Evolutionary conservation across 2,329 filamentous ascomycete species (phyloP).

Genomic region (Aureobasidium subglaciale): DNA sequence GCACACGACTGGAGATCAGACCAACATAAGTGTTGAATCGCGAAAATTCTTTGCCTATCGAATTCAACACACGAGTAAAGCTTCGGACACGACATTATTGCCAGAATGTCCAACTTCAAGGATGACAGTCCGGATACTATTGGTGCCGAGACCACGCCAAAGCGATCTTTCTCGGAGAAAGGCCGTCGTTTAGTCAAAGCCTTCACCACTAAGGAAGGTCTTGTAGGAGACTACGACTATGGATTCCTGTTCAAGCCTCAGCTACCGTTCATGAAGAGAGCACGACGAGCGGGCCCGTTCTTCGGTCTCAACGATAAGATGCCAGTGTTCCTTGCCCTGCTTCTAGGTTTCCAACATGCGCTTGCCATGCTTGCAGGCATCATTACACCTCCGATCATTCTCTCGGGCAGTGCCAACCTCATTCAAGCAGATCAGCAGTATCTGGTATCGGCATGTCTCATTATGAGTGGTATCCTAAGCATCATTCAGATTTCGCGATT

Average conservation of each 20-base stretch:
- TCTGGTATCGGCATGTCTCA: slow-evolving; percentile 69
- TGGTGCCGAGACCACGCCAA: slow-evolving; percentile 34
- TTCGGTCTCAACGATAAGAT: slow-evolving; percentile 76
- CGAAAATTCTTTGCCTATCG: background rate
- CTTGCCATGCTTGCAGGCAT: slow-evolving; percentile 63
- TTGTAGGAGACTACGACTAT: slow-evolving; percentile 86
- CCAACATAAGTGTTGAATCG: background rate
- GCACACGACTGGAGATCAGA: slow-evolving; percentile 24
- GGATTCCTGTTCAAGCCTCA: slow-evolving; percentile 75
- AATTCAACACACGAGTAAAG: background rate
- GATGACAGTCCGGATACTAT: slow-evolving; percentile 40
- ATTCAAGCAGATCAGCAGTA: slow-evolving; percentile 58
- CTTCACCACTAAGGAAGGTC: slow-evolving; percentile 55
- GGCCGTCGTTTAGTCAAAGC: slow-evolving; percentile 35
- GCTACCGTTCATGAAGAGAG: slow-evolving; percentile 70
- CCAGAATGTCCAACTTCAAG: slow-evolving; percentile 24
- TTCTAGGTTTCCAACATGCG: slow-evolving; percentile 73
- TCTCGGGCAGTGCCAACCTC: slow-evolving; percentile 61
- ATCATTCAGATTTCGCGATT: slow-evolving; percentile 71
- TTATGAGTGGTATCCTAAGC: slow-evolving; percentile 70
- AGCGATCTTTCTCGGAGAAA: slow-evolving; percentile 36
- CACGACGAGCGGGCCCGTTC: slow-evolving; percentile 59
- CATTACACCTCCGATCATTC: slow-evolving; percentile 71
- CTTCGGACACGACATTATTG: background rate
- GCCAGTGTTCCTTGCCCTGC: slow-evolving; percentile 64